A percentile compares a stretch with the other conserved stretches of the same genome.
Evolutionary conservation across 73 alveolate species (phyloP).

Genomic region (Paramecium bursaria): DNA sequence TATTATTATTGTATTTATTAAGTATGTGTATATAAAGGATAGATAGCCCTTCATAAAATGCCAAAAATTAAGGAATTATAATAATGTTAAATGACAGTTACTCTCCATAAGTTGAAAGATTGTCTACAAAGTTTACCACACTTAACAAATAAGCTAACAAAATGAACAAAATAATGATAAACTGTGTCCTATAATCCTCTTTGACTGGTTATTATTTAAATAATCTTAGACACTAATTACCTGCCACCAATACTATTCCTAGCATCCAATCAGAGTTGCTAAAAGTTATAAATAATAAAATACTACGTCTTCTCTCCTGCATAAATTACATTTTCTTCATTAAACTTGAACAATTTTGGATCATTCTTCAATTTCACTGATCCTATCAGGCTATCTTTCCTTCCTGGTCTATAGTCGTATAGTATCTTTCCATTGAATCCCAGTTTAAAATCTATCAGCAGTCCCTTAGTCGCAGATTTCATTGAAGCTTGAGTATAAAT

Average conservation of each 20-base stretch:
- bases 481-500: neutral
- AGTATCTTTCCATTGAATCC: constrained; percentile 21
- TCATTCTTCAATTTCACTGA: constrained; percentile 44
- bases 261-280: constrained; percentile 46
- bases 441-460: constrained; percentile 11
- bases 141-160: constrained; percentile 10
- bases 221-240: constrained; percentile 27
- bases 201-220: neutral
- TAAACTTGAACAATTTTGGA: constrained; percentile 48
- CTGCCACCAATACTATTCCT: constrained; percentile 52
- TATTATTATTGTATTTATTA: too few species aligned
- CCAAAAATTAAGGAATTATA: constrained; percentile 6
- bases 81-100: neutral
- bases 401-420: constrained; percentile 10
- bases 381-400: constrained; percentile 12
- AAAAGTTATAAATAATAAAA: too few species aligned
- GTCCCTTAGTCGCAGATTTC: constrained; percentile 43
- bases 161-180: neutral
- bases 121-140: neutral
- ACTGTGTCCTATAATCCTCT: neutral
- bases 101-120: neutral
- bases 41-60: neutral
- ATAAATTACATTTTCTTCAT: constrained; percentile 17
- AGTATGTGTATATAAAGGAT: too few species aligned
- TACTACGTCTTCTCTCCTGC: constrained; percentile 44